Percentiles rank a stretch among this genome's conserved stretches.
These are phyloP conservation scores for Neurospora sp. DNA, from an alignment of 495 filamentous ascomycete species.

Conservation along the genomic window DNA sequence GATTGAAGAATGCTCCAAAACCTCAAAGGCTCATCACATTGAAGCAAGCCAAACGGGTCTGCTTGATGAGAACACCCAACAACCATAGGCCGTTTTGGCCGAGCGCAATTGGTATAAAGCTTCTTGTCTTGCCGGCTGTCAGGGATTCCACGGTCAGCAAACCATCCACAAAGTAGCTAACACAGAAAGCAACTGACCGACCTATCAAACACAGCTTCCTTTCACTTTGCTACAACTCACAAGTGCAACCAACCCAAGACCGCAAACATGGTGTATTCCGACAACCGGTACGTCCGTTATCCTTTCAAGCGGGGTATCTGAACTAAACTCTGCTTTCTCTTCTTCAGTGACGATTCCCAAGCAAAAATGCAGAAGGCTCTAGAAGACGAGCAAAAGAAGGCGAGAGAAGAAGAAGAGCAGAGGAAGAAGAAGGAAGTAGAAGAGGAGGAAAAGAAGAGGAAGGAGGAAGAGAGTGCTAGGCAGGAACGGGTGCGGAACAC, in stretches of 20 bases:
- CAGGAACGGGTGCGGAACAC: neutral
- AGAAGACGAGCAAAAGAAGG: neutral
- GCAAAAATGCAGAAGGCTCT: neutral
- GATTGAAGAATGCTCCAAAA: neutral
- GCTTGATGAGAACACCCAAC: too few species aligned
- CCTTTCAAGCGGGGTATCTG: neutral
- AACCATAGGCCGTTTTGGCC: too few species aligned
- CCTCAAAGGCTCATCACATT: neutral
- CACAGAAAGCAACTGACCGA: too few species aligned
- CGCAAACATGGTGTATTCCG: neutral
- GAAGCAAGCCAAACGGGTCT: neutral
- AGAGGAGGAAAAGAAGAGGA: neutral
- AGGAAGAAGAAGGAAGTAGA: neutral
- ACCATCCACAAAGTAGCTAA: too few species aligned
- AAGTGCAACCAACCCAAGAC: too few species aligned
- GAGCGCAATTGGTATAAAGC: neutral
- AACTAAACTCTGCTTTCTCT: neutral
- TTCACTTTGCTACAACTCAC: too few species aligned
- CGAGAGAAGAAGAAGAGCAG: neutral
- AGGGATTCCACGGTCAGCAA: neutral
- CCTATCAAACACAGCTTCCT: too few species aligned
- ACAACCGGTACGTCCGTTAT: neutral
- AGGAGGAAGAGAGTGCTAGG: neutral
- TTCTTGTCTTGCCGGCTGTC: neutral
- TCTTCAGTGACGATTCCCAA: neutral